Evolutionary conservation across 2,329 filamentous ascomycete genomes (phyloP), one percentile per base, ranked within the genome.

Genomic region (Fusarium camptoceras): DNA sequence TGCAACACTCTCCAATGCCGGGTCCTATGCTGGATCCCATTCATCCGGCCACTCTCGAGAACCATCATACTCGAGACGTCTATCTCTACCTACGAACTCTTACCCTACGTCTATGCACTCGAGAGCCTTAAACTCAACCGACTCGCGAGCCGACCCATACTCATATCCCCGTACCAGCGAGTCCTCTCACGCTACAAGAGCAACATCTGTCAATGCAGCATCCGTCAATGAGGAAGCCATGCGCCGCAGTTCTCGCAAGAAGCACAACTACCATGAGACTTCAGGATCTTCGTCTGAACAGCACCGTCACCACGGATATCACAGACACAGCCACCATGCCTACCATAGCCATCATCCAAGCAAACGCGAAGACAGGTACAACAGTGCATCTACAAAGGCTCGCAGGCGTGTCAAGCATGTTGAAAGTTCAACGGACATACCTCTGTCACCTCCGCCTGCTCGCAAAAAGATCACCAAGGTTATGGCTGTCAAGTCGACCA

Each of bases 211-310:
- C n/a, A 34, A 34, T 34, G 18, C 34, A 41, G 44, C 56, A 14
- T 70, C 62, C 15, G 27, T 58, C n/a, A 44, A 58, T 11, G 67
- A 70, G 8, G 67, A 67, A 41, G 48, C 56, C 24, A 30, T 55
- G 25, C 51, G 47, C 9, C 25, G 18, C 34, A 11, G 22, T 14
- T 20, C 30, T 24, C 22, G 12, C 15, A 58, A 37, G 24, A 42
- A 41, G 15, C 37, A 37, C 4, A 51, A 34, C 8, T 22, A 41
- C 3, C 24, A n/a, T 3, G 24, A 47, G 5, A 27, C 25, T 20
- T 57, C 53, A 11, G 48, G 43, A 8, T n/a, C 18, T 18, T 50
- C 66, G 22, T 25, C 22, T 18, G 66, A 70, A 27, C 51, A 18
- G 28, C 48, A 54, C 37, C 20, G 25, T 14, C 44, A 60, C 8